A percentile compares a stretch with the other conserved stretches of the same genome.
Evolutionary conservation across 768 basidiomycete species (phyloP).

Genomic region (Boletus sp.): DNA sequence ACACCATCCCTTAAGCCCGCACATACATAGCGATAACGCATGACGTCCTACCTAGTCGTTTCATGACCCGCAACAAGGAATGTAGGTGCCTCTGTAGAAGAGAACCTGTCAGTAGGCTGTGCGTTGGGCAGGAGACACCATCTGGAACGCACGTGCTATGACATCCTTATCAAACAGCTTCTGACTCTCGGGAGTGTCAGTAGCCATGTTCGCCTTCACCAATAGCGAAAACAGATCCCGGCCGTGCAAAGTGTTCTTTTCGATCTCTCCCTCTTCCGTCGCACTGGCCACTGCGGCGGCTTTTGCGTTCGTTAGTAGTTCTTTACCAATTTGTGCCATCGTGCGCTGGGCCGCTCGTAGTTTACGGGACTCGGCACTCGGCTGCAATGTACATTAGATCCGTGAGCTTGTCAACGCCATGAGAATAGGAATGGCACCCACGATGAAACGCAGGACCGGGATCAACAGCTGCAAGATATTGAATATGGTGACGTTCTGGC

Average conservation of each 20-base stretch:
- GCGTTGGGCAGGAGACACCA: neutral
- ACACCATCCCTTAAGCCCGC: neutral
- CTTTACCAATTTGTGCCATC: slow-evolving; percentile 48
- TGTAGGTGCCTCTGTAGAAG: slow-evolving; percentile 51
- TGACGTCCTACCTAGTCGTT: slow-evolving; percentile 42
- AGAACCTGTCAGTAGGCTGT: neutral
- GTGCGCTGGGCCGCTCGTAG: slow-evolving; percentile 33
- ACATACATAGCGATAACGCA: neutral
- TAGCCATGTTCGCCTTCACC: slow-evolving; percentile 53
- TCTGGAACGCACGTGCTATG: slow-evolving; percentile 42
- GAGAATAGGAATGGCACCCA: slow-evolving; percentile 17
- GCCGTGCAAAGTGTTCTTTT: slow-evolving; percentile 33
- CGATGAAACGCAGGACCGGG: slow-evolving; percentile 39
- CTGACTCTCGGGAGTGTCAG: slow-evolving; percentile 53
- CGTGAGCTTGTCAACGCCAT: neutral
- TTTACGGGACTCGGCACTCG: slow-evolving; percentile 14
- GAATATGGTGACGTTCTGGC: slow-evolving; percentile 18
- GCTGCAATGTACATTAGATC: slow-evolving; percentile 14
- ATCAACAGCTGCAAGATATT: slow-evolving; percentile 34
- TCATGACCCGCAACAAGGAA: slow-evolving; percentile 61
- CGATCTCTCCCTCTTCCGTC: slow-evolving; percentile 26
- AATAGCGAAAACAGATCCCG: slow-evolving; percentile 47
- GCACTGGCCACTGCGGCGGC: slow-evolving; percentile 26
- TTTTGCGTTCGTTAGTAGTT: slow-evolving; percentile 52
- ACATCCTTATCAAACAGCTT: slow-evolving; percentile 62